Percentiles rank a stretch among this genome's conserved stretches.
These are phyloP conservation scores for Colletotrichum sublineola DNA, from an alignment of 2,329 filamentous ascomycete species.

Conservation along the genomic window DNA sequence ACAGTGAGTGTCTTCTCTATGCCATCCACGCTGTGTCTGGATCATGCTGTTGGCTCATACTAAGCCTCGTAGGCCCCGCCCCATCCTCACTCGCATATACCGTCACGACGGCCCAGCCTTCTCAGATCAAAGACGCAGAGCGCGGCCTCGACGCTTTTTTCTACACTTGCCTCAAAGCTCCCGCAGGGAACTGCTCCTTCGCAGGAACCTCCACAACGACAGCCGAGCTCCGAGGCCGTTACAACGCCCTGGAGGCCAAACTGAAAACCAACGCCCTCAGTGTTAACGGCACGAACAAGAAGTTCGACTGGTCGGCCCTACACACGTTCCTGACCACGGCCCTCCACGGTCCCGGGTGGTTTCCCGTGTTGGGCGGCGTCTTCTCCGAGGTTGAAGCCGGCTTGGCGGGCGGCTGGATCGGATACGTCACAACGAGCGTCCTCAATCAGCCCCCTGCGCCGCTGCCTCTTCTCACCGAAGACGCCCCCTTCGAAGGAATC, in stretches of 20 bases:
- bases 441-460: not conserved
- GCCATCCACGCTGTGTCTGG: not conserved
- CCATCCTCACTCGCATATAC: constrained; percentile 23
- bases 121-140: constrained; percentile 20
- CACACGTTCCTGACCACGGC: not conserved
- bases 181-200: not conserved
- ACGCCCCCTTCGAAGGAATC: constrained; percentile 16
- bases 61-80: constrained; percentile 2
- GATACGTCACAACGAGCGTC: constrained; percentile 4
- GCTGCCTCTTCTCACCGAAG: constrained; percentile 13
- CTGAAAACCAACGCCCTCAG: constrained; percentile 5
- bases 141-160: constrained; percentile 25
- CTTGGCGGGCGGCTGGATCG: not conserved
- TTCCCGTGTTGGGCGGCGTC: constrained; percentile 15
- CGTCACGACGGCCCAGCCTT: constrained; percentile 21
- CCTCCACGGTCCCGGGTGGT: constrained; percentile 9
- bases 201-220: not conserved
- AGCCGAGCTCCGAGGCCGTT: constrained; percentile 1
- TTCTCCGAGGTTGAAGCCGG: constrained; percentile 16
- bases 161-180: constrained; percentile 13
- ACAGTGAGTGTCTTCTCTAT: not conserved
- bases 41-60: not conserved
- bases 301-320: constrained; percentile 31
- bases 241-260: constrained; percentile 3
- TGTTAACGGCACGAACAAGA: not conserved